Evolutionary conservation across 495 filamentous ascomycete species (phyloP).

Genomic region (Daldinia grandis): DNA sequence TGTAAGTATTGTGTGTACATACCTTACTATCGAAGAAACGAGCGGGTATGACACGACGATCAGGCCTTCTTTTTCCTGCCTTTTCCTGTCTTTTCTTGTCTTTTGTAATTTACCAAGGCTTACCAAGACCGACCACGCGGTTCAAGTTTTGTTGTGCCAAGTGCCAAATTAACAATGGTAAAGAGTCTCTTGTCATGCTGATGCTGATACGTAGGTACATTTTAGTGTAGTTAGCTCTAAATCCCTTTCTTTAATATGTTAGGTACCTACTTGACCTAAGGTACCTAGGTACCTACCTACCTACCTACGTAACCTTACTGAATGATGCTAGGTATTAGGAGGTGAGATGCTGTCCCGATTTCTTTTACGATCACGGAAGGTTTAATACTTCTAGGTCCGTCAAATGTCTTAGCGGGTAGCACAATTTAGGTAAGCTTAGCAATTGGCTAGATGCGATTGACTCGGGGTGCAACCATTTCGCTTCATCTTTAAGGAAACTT

Average conservation of each 20-base stretch:
- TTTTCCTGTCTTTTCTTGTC: neutral
- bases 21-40: neutral
- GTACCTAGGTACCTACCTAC: no score
- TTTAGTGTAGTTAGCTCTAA: neutral
- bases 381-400: neutral
- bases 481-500: neutral
- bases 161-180: conserved; percentile 12
- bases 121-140: conserved; percentile 39
- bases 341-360: no score
- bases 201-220: neutral
- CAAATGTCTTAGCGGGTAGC: neutral
- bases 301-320: no score
- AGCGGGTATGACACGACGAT: conserved; percentile 30
- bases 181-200: neutral
- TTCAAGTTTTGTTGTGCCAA: conserved; percentile 31
- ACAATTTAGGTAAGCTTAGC: neutral
- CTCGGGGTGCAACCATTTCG: neutral
- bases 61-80: conserved; percentile 18
- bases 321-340: no score
- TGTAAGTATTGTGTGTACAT: conserved; percentile 1
- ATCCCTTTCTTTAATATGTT: no score
- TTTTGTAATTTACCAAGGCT: conserved; percentile 33
- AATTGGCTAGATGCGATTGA: neutral
- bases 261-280: no score
- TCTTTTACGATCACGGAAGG: neutral